phyloP scores from a whole-genome alignment of 495 filamentous ascomycete genomes.

The Pseudomonodictys pantanalensis region DNA sequence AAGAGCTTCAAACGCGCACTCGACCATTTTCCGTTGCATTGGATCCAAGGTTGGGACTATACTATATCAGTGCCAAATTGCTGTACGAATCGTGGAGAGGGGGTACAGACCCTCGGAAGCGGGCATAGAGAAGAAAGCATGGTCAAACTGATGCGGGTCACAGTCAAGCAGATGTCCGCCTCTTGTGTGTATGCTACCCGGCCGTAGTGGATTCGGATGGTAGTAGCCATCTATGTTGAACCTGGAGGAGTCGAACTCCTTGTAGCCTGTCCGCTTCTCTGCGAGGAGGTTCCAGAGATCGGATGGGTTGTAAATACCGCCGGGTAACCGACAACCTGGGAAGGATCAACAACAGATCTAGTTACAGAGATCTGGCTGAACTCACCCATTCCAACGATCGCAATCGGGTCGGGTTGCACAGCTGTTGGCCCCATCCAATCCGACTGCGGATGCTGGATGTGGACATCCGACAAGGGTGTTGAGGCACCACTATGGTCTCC shows the following conservation, averaged over 20 bases:
- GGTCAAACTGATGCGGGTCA: conserved; percentile 22
- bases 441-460: too few species aligned
- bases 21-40: background rate
- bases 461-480: too few species aligned
- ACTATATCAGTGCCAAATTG: too few species aligned
- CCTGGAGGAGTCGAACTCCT: background rate
- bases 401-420: too few species aligned
- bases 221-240: conserved; percentile 18
- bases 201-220: conserved; percentile 13
- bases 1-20: background rate
- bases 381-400: too few species aligned
- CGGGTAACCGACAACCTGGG: conserved; percentile 23
- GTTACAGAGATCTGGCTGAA: too few species aligned
- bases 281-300: conserved; percentile 20
- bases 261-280: background rate
- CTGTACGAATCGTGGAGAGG: too few species aligned
- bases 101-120: background rate
- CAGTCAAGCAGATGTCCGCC: conserved; percentile 16
- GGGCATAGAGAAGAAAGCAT: conserved; percentile 20
- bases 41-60: background rate
- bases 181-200: conserved; percentile 1
- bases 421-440: too few species aligned
- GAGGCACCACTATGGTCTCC: too few species aligned
- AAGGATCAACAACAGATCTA: too few species aligned
- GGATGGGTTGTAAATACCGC: background rate